A percentile compares a stretch with the other conserved stretches of the same genome.
Conservation (phyloP, 1,284 basidiomycete genomes). For the Singerocomus rubriflavus region DNA sequence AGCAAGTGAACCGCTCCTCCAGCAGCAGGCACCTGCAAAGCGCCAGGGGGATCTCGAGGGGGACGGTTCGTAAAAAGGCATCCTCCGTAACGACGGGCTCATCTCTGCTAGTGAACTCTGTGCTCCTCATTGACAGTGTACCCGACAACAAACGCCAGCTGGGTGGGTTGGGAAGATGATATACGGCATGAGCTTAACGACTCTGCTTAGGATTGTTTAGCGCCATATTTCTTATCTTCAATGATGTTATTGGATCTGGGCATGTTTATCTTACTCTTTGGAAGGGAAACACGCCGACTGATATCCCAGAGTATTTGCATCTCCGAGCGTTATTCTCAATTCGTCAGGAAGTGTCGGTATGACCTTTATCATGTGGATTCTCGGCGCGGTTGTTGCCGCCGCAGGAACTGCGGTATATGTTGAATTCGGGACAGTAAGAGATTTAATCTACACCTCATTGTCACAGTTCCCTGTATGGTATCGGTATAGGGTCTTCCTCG, state of each 20-base stretch:
- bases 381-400: constrained; percentile 61
- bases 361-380: constrained; percentile 65
- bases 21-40: neutral
- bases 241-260: constrained; percentile 77
- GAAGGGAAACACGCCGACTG: neutral
- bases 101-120: constrained; percentile 4
- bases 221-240: constrained; percentile 70
- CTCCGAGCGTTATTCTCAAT: constrained; percentile 64
- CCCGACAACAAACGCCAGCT: constrained; percentile 43
- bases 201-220: constrained; percentile 48
- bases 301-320: constrained; percentile 63
- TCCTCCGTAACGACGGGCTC: neutral
- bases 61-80: constrained; percentile 13
- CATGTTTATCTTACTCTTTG: constrained; percentile 28
- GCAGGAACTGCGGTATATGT: constrained; percentile 71
- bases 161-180: constrained; percentile 30
- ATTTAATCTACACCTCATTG: neutral
- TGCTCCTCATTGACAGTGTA: constrained; percentile 35
- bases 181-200: neutral
- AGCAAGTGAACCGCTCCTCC: constrained; percentile 22
- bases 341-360: constrained; percentile 65
- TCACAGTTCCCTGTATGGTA: neutral
- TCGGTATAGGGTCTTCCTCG: constrained; percentile 56
- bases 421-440: constrained; percentile 67
- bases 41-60: neutral